Percentiles rank a stretch among this genome's conserved stretches.
Evolutionary conservation across 2,329 filamentous ascomycete species (phyloP).

Genomic region (Diaporthe nobilis): DNA sequence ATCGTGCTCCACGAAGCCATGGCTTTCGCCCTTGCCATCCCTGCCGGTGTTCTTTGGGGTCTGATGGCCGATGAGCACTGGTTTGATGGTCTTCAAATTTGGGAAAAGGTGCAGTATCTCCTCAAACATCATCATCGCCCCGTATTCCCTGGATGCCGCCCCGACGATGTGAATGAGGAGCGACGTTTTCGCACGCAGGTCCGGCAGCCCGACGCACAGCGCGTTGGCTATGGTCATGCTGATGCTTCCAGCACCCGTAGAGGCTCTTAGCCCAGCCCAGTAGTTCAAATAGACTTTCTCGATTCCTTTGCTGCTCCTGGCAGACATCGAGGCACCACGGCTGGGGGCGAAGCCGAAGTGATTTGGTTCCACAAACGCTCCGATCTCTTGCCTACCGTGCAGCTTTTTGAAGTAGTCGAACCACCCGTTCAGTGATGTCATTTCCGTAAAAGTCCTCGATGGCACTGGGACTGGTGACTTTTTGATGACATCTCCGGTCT

Average conservation of each 20-base stretch:
- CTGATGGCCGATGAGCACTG: not conserved
- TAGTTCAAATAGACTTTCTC: not conserved
- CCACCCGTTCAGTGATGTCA: not conserved
- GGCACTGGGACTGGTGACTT: not conserved
- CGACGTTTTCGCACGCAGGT: not conserved
- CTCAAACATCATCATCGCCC: not conserved
- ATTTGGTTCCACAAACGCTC: too few relatives aligned
- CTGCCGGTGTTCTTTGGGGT: not conserved
- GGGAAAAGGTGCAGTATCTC: not conserved
- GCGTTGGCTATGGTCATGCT: constrained; percentile 10
- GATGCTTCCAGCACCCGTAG: not conserved
- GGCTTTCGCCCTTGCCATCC: not conserved
- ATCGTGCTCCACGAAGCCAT: not conserved
- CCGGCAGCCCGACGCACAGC: not conserved
- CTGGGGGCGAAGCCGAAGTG: not conserved
- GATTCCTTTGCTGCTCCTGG: not conserved
- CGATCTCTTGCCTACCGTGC: not conserved
- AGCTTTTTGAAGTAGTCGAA: constrained; percentile 3
- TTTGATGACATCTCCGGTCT: not conserved
- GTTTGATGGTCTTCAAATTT: not conserved
- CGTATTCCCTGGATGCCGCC: not conserved
- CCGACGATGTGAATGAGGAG: not conserved
- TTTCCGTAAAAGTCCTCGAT: not conserved
- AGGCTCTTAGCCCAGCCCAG: not conserved
- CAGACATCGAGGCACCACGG: fast-evolving